These are phyloP conservation scores for Pecoramyces ruminantium DNA, from an alignment of 192 early-diverging fungal species.

Conservation along the genomic window DNA sequence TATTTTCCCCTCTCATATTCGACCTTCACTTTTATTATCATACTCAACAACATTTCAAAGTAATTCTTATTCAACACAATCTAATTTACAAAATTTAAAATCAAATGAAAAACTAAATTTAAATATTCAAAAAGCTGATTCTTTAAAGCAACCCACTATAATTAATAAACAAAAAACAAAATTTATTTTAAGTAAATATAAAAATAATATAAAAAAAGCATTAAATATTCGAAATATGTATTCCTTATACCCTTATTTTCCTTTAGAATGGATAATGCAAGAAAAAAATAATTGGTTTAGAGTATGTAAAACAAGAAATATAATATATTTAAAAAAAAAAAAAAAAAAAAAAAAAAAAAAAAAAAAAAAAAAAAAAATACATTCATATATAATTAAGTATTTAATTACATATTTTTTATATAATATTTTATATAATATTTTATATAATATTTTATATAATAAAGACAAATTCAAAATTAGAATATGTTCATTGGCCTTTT, in stretches of 20 bases:
- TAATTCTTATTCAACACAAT: no score
- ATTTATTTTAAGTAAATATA: neutral
- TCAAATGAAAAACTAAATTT: no score
- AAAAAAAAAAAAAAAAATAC: no score
- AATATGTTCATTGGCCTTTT: neutral
- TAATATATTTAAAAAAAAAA: no score
- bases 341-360: no score
- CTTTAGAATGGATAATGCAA: neutral
- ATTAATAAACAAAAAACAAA: neutral
- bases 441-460: neutral
- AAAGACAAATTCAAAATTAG: neutral
- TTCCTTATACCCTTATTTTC: neutral
- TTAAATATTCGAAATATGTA: neutral
- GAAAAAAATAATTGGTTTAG: neutral
- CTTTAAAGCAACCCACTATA: neutral
- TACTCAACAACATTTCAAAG: neutral
- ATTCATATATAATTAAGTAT: no score
- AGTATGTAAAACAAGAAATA: neutral
- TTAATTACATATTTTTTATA: neutral
- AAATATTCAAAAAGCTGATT: no score
- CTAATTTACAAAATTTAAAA: no score
- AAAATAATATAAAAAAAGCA: neutral
- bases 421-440: neutral
- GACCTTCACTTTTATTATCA: neutral
- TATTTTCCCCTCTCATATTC: neutral